Percentiles rank a stretch among this genome's conserved stretches.
These are phyloP conservation scores for Cardamine occulta DNA, from an alignment of 345 rosid species.

Conservation along the genomic window DNA sequence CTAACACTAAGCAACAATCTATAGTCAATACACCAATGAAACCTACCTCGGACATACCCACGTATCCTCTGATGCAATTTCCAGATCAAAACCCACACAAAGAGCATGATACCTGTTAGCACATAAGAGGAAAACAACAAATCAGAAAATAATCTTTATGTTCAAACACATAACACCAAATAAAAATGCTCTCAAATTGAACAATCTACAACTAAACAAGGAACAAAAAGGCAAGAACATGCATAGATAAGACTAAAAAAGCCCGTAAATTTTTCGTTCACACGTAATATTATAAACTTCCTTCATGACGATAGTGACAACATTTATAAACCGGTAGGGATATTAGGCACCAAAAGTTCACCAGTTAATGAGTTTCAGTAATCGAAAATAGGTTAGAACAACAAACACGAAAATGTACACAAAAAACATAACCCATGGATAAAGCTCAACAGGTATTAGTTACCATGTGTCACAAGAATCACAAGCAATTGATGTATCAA, in stretches of 20 bases:
- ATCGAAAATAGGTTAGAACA: background rate
- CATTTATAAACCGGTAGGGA: constrained; percentile 4
- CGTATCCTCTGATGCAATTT: constrained; percentile 76
- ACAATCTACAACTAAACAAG: constrained; percentile 6
- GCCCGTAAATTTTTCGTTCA: constrained; percentile 3
- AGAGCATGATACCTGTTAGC: constrained; percentile 91
- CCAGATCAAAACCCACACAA: constrained; percentile 95
- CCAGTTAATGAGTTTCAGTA: constrained; percentile 18
- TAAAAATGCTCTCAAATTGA: constrained; percentile 25
- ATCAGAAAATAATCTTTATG: constrained; percentile 23
- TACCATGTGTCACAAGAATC: constrained; percentile 98
- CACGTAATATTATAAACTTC: constrained; percentile 2
- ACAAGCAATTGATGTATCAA: constrained; percentile 98
- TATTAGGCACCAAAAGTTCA: constrained; percentile 19
- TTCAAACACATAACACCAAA: background rate
- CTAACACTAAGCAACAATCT: constrained; percentile 36
- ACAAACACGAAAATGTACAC: background rate
- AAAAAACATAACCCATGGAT: constrained; percentile 2
- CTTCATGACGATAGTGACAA: background rate
- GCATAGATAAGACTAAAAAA: background rate
- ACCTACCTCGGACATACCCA: constrained; percentile 97
- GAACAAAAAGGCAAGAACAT: constrained; percentile 17
- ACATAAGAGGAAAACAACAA: constrained; percentile 33
- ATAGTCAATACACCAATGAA: constrained; percentile 35
- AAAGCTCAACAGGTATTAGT: constrained; percentile 31